These are phyloP conservation scores for Apiospora arundinis DNA, from an alignment of 2,329 filamentous ascomycete species.

Conservation along the genomic window DNA sequence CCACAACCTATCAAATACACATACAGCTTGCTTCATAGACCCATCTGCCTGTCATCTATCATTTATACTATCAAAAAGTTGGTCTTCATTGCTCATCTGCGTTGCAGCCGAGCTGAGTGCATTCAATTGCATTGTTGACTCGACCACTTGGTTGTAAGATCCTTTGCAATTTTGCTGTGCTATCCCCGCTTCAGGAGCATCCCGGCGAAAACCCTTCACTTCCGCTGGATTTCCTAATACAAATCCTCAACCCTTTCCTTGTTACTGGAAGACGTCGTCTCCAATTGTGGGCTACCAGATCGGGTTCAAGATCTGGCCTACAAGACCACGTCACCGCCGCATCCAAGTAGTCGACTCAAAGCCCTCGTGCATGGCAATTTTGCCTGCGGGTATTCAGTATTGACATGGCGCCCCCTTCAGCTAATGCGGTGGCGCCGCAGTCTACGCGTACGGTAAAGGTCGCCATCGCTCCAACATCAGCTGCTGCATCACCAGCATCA, in stretches of 20 bases:
- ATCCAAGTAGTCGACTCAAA: neutral
- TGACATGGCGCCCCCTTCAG: conserved; percentile 34
- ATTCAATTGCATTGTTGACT: conserved; percentile 1
- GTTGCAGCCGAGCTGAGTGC: neutral
- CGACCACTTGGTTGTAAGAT: neutral
- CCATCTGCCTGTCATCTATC: neutral
- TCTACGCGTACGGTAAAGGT: conserved; percentile 35
- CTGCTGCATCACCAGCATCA: conserved; percentile 36
- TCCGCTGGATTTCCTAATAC: neutral
- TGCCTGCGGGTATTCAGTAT: neutral
- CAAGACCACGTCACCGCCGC: neutral
- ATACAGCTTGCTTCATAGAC: neutral
- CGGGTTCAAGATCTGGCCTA: neutral
- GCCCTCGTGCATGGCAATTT: neutral
- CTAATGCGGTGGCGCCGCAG: conserved; percentile 29
- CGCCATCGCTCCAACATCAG: conserved; percentile 36
- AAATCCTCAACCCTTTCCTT: neutral
- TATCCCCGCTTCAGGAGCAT: neutral
- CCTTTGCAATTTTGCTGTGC: neutral
- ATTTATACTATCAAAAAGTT: neutral
- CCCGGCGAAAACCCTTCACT: neutral
- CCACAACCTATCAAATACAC: conserved; percentile 16
- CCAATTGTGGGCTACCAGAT: neutral
- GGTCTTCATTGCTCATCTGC: neutral
- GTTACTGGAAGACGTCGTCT: neutral